Evolutionary conservation across 768 basidiomycete species (phyloP).

Genomic region (Mycena amicta): DNA sequence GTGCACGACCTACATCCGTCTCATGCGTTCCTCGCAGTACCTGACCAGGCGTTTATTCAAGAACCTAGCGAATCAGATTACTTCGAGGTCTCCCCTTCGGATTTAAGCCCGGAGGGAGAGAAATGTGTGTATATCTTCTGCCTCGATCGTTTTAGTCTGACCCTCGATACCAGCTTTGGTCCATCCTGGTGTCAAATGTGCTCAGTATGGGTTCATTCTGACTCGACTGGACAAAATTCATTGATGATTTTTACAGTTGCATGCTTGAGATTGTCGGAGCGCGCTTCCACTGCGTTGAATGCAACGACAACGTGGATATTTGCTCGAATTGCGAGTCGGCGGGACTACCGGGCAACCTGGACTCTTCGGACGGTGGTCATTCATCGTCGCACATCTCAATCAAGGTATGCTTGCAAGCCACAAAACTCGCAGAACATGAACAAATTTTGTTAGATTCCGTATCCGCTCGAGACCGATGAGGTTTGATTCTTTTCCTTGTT

Average conservation of each 20-base stretch:
- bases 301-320: conserved; percentile 81
- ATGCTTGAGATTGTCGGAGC: conserved; percentile 89
- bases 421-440: too few species aligned
- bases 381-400: conserved; percentile 90
- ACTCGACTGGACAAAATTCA: too few species aligned
- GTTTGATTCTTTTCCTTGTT: too few species aligned
- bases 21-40: conserved; percentile 82
- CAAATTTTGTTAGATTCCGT: conserved; percentile 86
- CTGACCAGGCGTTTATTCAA: conserved; percentile 55
- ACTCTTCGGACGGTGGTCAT: conserved; percentile 77
- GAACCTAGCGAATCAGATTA: conserved; percentile 42
- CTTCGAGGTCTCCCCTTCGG: conserved; percentile 33
- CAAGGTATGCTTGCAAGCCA: conserved; percentile 73
- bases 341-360: conserved; percentile 80
- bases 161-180: conserved; percentile 54
- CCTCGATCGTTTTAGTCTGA: conserved; percentile 3
- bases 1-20: conserved; percentile 91
- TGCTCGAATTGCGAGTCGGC: conserved; percentile 87
- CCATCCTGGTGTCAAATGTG: conserved; percentile 83
- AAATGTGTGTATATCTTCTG: conserved; percentile 50
- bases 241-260: conserved; percentile 69
- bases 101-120: conserved; percentile 50
- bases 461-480: conserved; percentile 74
- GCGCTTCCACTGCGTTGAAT: conserved; percentile 90
- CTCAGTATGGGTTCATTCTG: conserved; percentile 74